Percentiles rank a stretch among this genome's conserved stretches.
Conservation (phyloP, 495 filamentous ascomycete species). For the Platismatia glauca region DNA sequence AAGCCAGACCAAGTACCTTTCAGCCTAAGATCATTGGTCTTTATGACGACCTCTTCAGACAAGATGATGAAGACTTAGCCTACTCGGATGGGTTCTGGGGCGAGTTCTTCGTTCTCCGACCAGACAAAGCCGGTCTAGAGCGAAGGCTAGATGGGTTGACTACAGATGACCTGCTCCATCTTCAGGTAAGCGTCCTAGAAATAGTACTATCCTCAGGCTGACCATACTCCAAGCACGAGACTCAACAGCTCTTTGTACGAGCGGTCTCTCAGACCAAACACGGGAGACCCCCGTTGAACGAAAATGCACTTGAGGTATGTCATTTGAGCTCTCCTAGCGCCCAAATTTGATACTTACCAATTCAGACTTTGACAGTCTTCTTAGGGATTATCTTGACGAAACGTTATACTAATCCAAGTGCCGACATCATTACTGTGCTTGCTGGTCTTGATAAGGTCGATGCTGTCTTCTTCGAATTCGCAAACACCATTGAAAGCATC, state of each 20-base stretch:
- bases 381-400: constrained; percentile 72
- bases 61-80: constrained; percentile 54
- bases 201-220: background rate
- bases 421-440: constrained; percentile 83
- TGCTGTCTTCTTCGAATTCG: constrained; percentile 78
- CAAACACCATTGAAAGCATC: constrained; percentile 64
- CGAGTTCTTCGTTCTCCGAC: constrained; percentile 84
- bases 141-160: constrained; percentile 56
- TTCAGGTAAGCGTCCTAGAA: constrained; percentile 24
- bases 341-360: constrained; percentile 34
- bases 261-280: constrained; percentile 61
- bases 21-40: constrained; percentile 87
- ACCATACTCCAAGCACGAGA: constrained; percentile 41
- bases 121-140: constrained; percentile 58
- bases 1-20: constrained; percentile 81
- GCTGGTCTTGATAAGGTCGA: constrained; percentile 85
- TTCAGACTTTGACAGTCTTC: constrained; percentile 82
- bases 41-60: constrained; percentile 75
- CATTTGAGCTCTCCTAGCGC: background rate
- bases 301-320: constrained; percentile 83
- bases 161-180: constrained; percentile 63
- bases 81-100: constrained; percentile 88
- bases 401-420: constrained; percentile 91
- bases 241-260: constrained; percentile 66
- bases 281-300: constrained; percentile 52